Percentiles rank a stretch among this genome's conserved stretches.
These are phyloP conservation scores for Phyllosticta paracitricarpa DNA, from an alignment of 2,329 filamentous ascomycete species.

Conservation along the genomic window DNA sequence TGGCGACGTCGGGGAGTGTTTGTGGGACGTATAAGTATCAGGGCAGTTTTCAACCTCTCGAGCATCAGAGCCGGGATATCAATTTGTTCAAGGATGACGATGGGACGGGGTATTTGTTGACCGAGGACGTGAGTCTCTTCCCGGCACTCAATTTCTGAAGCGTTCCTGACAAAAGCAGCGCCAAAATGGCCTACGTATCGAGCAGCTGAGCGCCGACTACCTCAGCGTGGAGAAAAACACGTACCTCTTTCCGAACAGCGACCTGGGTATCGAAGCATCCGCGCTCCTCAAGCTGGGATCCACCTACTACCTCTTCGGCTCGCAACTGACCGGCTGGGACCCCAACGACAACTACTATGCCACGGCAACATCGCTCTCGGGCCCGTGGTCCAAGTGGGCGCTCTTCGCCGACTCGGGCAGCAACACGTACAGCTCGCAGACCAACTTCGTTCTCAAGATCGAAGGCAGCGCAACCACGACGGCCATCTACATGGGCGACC, in stretches of 20 bases:
- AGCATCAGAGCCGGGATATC: slow-evolving; percentile 47
- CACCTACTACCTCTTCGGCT: slow-evolving; percentile 57
- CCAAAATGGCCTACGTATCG: slow-evolving; percentile 48
- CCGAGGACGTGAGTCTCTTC: slow-evolving; percentile 44
- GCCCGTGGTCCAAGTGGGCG: slow-evolving; percentile 52
- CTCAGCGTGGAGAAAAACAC: slow-evolving; percentile 36
- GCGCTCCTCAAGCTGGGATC: slow-evolving; percentile 51
- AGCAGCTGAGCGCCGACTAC: slow-evolving; percentile 48
- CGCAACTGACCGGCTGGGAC: slow-evolving; percentile 33
- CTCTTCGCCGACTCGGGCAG: slow-evolving; percentile 48
- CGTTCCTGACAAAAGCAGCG: slow-evolving; percentile 32
- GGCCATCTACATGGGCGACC: slow-evolving; percentile 56
- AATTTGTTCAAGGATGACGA: slow-evolving; percentile 54
- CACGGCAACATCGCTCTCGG: slow-evolving; percentile 46
- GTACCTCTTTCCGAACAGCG: slow-evolving; percentile 44
- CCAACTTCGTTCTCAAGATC: slow-evolving; percentile 46
- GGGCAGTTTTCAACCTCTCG: slow-evolving; percentile 38
- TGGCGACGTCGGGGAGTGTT: slow-evolving; percentile 49
- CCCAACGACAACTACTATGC: slow-evolving; percentile 57
- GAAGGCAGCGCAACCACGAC: slow-evolving; percentile 17
- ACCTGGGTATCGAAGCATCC: slow-evolving; percentile 43
- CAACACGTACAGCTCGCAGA: slow-evolving; percentile 52
- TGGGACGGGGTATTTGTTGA: slow-evolving; percentile 51
- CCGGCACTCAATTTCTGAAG: background rate
- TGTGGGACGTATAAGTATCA: slow-evolving; percentile 50